Evolutionary conservation across 805 yeast genomes (phyloP).

Genomic region (Tetrapisispora phaffii): DNA sequence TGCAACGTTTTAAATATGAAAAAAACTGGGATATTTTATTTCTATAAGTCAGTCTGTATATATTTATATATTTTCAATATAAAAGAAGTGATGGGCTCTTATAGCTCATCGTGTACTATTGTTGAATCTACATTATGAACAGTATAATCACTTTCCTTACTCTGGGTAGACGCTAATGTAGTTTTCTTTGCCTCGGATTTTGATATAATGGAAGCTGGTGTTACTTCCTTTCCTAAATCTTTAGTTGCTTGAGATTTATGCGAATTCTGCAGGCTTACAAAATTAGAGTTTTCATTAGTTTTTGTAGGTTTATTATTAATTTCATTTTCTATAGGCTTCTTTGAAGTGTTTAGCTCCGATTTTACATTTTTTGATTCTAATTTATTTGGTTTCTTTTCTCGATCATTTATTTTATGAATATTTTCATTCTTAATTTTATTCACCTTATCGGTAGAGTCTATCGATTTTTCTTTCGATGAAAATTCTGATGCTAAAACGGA

Average conservation of each 20-base stretch:
- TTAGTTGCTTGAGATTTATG: neutral
- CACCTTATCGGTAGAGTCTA: neutral
- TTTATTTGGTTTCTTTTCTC: too few species aligned
- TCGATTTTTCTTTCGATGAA: neutral
- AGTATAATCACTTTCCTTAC: too few species aligned
- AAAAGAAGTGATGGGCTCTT: neutral
- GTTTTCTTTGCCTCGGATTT: neutral
- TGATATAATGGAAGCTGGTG: neutral
- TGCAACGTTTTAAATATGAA: neutral
- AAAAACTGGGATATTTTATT: neutral
- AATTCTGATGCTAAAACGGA: neutral
- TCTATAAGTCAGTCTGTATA: neutral
- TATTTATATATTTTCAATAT: neutral
- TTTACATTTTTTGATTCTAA: too few species aligned
- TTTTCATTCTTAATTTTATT: too few species aligned
- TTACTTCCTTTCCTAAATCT: neutral
- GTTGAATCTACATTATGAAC: neutral
- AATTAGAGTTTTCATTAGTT: too few species aligned
- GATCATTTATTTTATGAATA: too few species aligned
- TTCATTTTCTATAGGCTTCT: neutral
- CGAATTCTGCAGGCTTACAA: neutral
- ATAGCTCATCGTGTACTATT: neutral
- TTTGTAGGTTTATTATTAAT: too few species aligned
- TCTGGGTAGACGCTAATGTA: neutral
- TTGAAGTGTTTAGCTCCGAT: neutral